Percentiles rank a stretch among this genome's conserved stretches.
phyloP scores from a whole-genome alignment of 2,329 filamentous ascomycete genomes.

The Aspergillus candidus region DNA sequence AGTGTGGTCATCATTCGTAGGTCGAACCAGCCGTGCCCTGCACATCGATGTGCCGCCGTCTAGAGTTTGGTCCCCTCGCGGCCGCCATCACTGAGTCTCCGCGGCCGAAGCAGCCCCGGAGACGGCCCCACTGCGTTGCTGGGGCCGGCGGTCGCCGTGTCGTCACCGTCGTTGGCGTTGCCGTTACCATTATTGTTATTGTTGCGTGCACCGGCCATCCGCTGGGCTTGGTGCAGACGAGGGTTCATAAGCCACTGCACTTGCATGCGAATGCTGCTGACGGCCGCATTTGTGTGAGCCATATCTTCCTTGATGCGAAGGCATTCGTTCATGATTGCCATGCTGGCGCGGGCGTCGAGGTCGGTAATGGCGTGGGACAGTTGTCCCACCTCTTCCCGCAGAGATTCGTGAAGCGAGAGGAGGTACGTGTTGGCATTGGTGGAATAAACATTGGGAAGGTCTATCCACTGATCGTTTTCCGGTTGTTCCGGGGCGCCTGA shows the following conservation, averaged over 20 bases:
- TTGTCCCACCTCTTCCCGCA: slow-evolving; percentile 54
- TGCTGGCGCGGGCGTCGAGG: slow-evolving; percentile 55
- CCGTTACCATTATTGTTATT: slow-evolving; percentile 12
- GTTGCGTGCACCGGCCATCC: slow-evolving; percentile 18
- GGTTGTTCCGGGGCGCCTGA: neutral
- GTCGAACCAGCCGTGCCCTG: neutral
- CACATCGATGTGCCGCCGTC: neutral
- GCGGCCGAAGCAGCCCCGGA: slow-evolving; percentile 21
- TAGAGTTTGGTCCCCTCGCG: slow-evolving; percentile 38
- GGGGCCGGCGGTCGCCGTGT: slow-evolving; percentile 21
- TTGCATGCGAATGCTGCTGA: slow-evolving; percentile 55
- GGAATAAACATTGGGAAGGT: slow-evolving; percentile 24
- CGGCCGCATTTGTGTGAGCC: slow-evolving; percentile 54
- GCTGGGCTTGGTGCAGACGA: slow-evolving; percentile 43
- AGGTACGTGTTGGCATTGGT: slow-evolving; percentile 49
- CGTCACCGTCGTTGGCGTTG: slow-evolving; percentile 14
- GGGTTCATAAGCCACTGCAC: slow-evolving; percentile 58
- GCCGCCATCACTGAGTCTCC: slow-evolving; percentile 36
- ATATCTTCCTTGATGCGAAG: slow-evolving; percentile 58
- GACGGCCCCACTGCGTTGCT: slow-evolving; percentile 19
- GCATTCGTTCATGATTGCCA: slow-evolving; percentile 59
- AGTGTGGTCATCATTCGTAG: neutral
- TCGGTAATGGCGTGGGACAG: slow-evolving; percentile 51
- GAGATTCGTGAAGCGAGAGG: slow-evolving; percentile 54
- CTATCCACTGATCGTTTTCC: slow-evolving; percentile 12